phyloP scores from a whole-genome alignment of 2,329 filamentous ascomycete species.

The Ascochyta viciae-villosae region DNA sequence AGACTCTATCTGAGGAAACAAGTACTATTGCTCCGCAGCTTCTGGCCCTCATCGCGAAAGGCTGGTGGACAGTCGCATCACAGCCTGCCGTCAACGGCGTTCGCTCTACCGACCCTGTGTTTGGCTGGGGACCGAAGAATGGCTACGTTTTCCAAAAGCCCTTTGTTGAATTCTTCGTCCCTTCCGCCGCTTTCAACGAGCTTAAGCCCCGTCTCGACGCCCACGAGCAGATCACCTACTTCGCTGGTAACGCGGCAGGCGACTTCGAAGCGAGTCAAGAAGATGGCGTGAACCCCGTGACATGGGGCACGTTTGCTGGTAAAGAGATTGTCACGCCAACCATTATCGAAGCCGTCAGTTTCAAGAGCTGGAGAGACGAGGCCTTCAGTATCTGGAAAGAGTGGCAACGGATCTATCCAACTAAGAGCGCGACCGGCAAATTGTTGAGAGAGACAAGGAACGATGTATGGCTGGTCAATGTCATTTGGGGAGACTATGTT shows the following conservation, averaged over 20 bases:
- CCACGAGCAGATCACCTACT: conserved; percentile 79
- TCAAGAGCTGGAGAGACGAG: conserved; percentile 93
- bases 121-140: conserved; percentile 91
- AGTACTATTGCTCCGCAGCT: conserved; percentile 79
- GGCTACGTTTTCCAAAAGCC: conserved; percentile 98
- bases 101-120: conserved; percentile 75
- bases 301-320: conserved; percentile 93
- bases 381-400: conserved; percentile 95
- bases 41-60: conserved; percentile 76
- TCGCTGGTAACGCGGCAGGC: conserved; percentile 80
- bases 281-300: conserved; percentile 86
- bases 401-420: conserved; percentile 89
- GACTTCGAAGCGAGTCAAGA: conserved; percentile 74
- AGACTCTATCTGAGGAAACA: conserved; percentile 84
- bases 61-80: conserved; percentile 96
- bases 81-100: conserved; percentile 93
- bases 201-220: conserved; percentile 72
- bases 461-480: conserved; percentile 88
- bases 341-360: conserved; percentile 94
- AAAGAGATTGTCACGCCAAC: conserved; percentile 97
- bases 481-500: conserved; percentile 82
- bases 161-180: conserved; percentile 95
- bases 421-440: conserved; percentile 72
- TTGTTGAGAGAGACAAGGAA: conserved; percentile 72
- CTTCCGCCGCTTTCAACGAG: conserved; percentile 71